Evolutionary conservation across 176 grass and related monocot genomes (phyloP), one percentile per base, ranked within the genome.

Genomic region (Carex littledalei): DNA sequence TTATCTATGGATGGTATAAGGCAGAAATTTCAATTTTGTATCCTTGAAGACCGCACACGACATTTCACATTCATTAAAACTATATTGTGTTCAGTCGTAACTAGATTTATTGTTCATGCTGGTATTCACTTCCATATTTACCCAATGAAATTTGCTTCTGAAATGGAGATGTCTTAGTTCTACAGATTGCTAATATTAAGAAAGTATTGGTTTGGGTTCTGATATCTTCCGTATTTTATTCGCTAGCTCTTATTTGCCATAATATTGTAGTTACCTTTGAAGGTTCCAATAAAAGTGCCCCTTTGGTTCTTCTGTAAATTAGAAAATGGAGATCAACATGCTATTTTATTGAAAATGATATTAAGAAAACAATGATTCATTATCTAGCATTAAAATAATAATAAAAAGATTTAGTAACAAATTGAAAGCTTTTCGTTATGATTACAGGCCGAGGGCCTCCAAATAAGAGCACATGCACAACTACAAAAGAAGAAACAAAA

Each of bases 401-500:
- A 43, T 67, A 67, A 18, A 66, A 65, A 53, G 3, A 67, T 67
- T 18, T 32, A 59, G 26, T 63, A 57, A 34, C 43, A 81, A 45
- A 15, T 55, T 39, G 12, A 53, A 76, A 20, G 29, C 24, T 16
- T 31, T 29, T 57, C 22, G 52, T 57, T 79, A 75, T 86, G 47
- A 87, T 73, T 92, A 72, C 88, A 99, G 96, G 84, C 58, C 43
- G 70, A 61, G 73, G 90, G 91, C 15, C 93, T 93, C 79, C 91
- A 76, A 78, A 99, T 99, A 81, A 89, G 93, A 89, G 85, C 93
- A 55, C 89, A 95, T 65, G 91, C 84, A 58, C 84, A 89, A 82
- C 89, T 94, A 85, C 91, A 92, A 82, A 88, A 88, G 69, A 95
- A 95, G 73, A 87, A 69, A 80, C 91, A 93, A 81, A 94, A 94